A percentile compares a stretch with the other conserved stretches of the same genome.
These are phyloP conservation scores for Afroboletus lepidellus DNA, from an alignment of 1,284 basidiomycete species.

Conservation along the genomic window DNA sequence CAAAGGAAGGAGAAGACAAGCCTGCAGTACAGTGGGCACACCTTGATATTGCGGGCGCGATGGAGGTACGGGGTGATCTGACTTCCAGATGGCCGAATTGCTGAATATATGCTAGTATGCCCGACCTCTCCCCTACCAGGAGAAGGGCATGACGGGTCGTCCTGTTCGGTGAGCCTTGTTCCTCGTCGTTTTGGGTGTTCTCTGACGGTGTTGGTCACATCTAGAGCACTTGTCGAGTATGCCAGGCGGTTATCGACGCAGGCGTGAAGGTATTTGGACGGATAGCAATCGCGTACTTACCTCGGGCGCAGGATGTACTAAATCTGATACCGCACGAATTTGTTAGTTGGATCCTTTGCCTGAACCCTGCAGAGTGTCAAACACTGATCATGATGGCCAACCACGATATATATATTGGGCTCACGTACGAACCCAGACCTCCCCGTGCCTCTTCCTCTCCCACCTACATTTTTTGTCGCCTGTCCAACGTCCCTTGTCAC, in stretches of 20 bases:
- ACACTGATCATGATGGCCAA: too few species aligned
- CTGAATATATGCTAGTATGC: constrained; percentile 41
- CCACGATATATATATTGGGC: too few species aligned
- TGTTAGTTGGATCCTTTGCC: neutral
- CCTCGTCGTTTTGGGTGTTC: neutral
- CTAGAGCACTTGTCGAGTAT: constrained; percentile 28
- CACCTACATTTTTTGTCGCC: too few species aligned
- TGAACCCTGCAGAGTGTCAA: too few species aligned
- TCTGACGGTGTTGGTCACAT: neutral
- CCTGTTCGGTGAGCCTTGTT: constrained; percentile 49
- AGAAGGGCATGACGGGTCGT: constrained; percentile 78
- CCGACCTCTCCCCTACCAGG: constrained; percentile 60
- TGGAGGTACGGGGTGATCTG: constrained; percentile 53
- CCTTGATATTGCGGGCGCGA: constrained; percentile 82
- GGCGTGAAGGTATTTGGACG: constrained; percentile 8
- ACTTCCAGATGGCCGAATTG: neutral
- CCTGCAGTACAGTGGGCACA: constrained; percentile 73
- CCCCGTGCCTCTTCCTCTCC: too few species aligned
- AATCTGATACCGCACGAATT: neutral
- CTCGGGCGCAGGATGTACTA: neutral
- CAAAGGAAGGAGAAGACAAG: constrained; percentile 44
- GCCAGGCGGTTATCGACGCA: constrained; percentile 26
- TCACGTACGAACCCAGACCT: too few species aligned
- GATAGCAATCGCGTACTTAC: neutral
- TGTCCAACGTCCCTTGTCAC: too few species aligned